A percentile compares a stretch with the other conserved stretches of the same genome.
Evolutionary conservation across 2,329 filamentous ascomycete species (phyloP).

Genomic region (Fusarium humuli): DNA sequence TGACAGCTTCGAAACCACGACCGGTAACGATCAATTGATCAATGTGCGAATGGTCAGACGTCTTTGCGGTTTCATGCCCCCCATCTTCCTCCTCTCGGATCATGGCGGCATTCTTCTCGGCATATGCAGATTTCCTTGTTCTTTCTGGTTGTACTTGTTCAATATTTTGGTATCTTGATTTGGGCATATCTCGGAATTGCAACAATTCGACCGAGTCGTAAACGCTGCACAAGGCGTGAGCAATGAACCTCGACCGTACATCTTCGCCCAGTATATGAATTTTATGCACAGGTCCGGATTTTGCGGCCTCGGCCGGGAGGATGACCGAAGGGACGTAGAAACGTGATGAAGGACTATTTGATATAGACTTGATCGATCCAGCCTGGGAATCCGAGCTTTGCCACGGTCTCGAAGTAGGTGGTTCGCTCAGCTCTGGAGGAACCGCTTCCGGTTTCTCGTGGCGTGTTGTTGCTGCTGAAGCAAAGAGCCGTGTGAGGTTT

Average conservation of each 20-base stretch:
- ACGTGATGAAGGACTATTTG: constrained; percentile 34
- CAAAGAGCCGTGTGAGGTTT: constrained; percentile 52
- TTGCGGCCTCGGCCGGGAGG: constrained; percentile 49
- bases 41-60: constrained; percentile 64
- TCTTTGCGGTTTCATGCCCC: not conserved
- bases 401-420: constrained; percentile 40
- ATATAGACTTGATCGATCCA: constrained; percentile 22
- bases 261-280: constrained; percentile 58
- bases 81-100: constrained; percentile 1
- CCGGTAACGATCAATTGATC: constrained; percentile 78
- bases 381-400: constrained; percentile 16
- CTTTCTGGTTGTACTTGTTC: constrained; percentile 41
- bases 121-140: constrained; percentile 28
- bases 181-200: constrained; percentile 43
- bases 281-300: constrained; percentile 52
- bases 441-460: constrained; percentile 40
- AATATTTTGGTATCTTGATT: constrained; percentile 50
- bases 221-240: constrained; percentile 55
- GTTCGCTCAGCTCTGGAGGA: constrained; percentile 35
- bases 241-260: constrained; percentile 55
- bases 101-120: constrained; percentile 41
- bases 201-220: constrained; percentile 56
- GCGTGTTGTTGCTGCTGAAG: constrained; percentile 46
- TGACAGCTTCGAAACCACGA: constrained; percentile 62
- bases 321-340: constrained; percentile 54